These are phyloP conservation scores for Coniella vitis DNA, from an alignment of 2,329 filamentous ascomycete species.

Conservation along the genomic window DNA sequence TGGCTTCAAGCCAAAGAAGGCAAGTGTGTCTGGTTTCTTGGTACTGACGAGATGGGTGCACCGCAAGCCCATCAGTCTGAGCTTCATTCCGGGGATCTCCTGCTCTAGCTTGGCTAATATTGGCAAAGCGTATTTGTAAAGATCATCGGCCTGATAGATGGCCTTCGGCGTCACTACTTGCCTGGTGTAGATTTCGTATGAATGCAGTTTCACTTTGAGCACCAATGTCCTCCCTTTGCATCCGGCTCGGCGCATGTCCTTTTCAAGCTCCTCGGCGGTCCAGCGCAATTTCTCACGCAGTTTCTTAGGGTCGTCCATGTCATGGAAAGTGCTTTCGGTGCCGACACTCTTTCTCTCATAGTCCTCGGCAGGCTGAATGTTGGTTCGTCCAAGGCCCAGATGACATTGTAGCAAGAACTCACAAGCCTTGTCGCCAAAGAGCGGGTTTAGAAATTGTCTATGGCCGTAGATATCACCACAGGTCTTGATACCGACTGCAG, in stretches of 20 bases:
- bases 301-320: slow-evolving; percentile 62
- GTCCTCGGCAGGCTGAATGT: slow-evolving; percentile 78
- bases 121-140: slow-evolving; percentile 74
- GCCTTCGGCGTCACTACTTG: slow-evolving; percentile 71
- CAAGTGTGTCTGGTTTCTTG: slow-evolving; percentile 68
- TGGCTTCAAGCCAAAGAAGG: slow-evolving; percentile 67
- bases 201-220: slow-evolving; percentile 89
- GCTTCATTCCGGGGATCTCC: slow-evolving; percentile 69
- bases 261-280: slow-evolving; percentile 79
- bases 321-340: slow-evolving; percentile 85
- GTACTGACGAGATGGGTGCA: slow-evolving; percentile 83
- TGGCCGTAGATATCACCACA: slow-evolving; percentile 82
- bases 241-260: slow-evolving; percentile 70
- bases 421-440: slow-evolving; percentile 90
- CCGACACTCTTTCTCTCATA: slow-evolving; percentile 91
- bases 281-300: slow-evolving; percentile 71
- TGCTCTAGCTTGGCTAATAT: slow-evolving; percentile 80
- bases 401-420: slow-evolving; percentile 80
- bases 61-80: slow-evolving; percentile 81
- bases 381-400: slow-evolving; percentile 79
- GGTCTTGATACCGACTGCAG: slow-evolving; percentile 78
- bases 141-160: slow-evolving; percentile 66
- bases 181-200: slow-evolving; percentile 83
- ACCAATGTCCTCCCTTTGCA: slow-evolving; percentile 88
- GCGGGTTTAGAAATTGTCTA: slow-evolving; percentile 62